Percentiles rank a stretch among this genome's conserved stretches.
These are phyloP conservation scores for Angophora floribunda DNA, from an alignment of 345 rosid species.

Conservation along the genomic window DNA sequence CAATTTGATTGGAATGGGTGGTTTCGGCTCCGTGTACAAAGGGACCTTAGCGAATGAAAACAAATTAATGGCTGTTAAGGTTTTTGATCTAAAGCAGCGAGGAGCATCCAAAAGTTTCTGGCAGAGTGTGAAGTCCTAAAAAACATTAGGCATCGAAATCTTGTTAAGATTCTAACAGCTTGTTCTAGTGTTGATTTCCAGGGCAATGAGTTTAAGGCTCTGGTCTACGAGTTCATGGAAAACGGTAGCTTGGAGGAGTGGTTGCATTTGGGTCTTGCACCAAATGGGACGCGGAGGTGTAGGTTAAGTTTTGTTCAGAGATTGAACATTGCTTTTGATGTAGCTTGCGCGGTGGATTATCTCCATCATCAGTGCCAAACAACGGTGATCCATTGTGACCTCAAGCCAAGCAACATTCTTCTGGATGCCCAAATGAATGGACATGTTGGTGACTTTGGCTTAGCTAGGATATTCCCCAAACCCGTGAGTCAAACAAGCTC, in stretches of 20 bases:
- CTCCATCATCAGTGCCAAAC: constrained; percentile 2
- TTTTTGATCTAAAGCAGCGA: not conserved
- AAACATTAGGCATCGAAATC: constrained; percentile 2
- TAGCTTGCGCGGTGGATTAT: constrained; percentile 9
- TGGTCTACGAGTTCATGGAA: constrained; percentile 4
- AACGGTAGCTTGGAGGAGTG: constrained; percentile 16
- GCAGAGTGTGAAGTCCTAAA: constrained; percentile 4
- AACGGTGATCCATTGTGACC: constrained; percentile 12
- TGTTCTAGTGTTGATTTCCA: constrained; percentile 1
- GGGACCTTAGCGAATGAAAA: not conserved
- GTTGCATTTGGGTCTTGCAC: not conserved
- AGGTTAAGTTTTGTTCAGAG: not conserved
- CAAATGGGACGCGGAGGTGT: not conserved
- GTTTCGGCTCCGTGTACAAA: constrained; percentile 3
- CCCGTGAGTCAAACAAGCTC: not conserved
- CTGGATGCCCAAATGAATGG: constrained; percentile 1
- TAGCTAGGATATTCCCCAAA: not conserved
- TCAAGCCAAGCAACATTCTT: constrained; percentile 9
- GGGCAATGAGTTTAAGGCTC: constrained; percentile 11
- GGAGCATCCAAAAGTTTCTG: constrained; percentile 7
- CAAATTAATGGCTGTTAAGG: not conserved
- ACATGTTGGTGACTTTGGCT: constrained; percentile 5
- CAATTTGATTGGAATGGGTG: not conserved
- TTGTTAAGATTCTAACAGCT: not conserved
- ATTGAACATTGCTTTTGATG: constrained; percentile 3